phyloP scores from a whole-genome alignment of 2,329 filamentous ascomycete species.

The Orbilia oligospora region DNA sequence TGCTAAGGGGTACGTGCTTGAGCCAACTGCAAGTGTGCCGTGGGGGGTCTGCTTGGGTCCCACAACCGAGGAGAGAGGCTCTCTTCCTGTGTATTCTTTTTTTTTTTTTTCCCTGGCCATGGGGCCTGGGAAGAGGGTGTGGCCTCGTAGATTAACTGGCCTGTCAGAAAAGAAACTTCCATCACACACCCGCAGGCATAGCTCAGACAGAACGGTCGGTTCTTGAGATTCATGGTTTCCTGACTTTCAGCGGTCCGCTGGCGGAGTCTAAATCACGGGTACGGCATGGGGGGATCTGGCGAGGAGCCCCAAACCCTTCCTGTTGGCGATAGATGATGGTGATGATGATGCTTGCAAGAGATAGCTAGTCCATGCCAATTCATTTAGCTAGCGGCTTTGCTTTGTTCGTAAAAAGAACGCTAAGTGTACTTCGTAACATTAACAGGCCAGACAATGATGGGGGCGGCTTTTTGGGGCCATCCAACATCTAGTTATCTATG shows the following conservation, averaged over 20 bases:
- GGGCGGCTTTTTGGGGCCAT: conserved; percentile 39
- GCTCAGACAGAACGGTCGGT: conserved; percentile 31
- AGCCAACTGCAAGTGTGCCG: conserved; percentile 56
- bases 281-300: conserved; percentile 55
- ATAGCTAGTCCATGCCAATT: not conserved
- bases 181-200: conserved; percentile 47
- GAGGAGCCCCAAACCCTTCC: conserved; percentile 56
- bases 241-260: conserved; percentile 51
- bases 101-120: conserved; percentile 44
- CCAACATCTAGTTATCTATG: conserved; percentile 53
- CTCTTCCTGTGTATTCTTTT: conserved; percentile 22
- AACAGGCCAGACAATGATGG: conserved; percentile 33
- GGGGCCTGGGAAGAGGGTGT: conserved; percentile 31
- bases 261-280: conserved; percentile 53
- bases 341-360: conserved; percentile 27
- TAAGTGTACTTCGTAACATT: not conserved
- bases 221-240: conserved; percentile 36
- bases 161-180: conserved; percentile 60
- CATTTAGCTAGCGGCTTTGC: conserved; percentile 29
- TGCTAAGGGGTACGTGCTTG: conserved; percentile 61
- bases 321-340: conserved; percentile 47
- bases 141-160: conserved; percentile 54
- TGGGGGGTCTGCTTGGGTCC: conserved; percentile 60
- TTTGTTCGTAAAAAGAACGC: conserved; percentile 40
- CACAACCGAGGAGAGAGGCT: conserved; percentile 60